Evolutionary conservation across 257 asterid species (phyloP), one percentile per base, ranked within the genome.

Genomic region (Solanum chilense): DNA sequence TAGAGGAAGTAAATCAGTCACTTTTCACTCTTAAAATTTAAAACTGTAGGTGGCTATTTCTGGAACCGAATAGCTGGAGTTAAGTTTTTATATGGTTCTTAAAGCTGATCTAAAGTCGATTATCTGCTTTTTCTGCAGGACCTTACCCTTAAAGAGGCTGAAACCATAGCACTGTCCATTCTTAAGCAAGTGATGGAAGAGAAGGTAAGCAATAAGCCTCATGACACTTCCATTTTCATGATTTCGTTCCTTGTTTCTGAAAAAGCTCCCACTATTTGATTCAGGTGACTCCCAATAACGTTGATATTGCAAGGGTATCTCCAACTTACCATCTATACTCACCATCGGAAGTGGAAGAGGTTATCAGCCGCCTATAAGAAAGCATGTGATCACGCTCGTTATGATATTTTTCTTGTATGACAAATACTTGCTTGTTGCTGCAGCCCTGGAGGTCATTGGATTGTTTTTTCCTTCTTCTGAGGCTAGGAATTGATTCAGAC

Each of bases 181-280:
- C 92, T 93, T 74, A 91, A 93, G 88, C 94, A 92, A 88, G 95
- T 93, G 71, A 92, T 93, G 95, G 95, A 93, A 93, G 95, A 93
- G 86, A 93, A 93, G 94, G 95, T 91, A 88, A 52, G 88, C 75
- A 93, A 92, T 92, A 88, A 70, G 86, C 80, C 39, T 69, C 82
- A 9, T 45, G 42, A 47, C 35, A 12, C 12, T 78, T 9, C 0
- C 1, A 78, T 78, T 29, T 27, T 45, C 27, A 47, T 27, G 15
- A 78, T 78, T 29, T 5, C 15, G 4, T 9, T 27, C 18, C 52
- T 45, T 45, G 66, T 78, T 9, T 78, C 42, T 27, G 27, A 58
- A 47, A 45, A 16, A 78, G 66, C 42, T 78, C 42, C 66, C 10
- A 1, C 66, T 45, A 0, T 16, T 45, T 86, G 77, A 44, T 91